Base-by-base conservation (phyloP, 2,329 filamentous ascomycete genomes). In the Trichoderma sp. region DNA sequence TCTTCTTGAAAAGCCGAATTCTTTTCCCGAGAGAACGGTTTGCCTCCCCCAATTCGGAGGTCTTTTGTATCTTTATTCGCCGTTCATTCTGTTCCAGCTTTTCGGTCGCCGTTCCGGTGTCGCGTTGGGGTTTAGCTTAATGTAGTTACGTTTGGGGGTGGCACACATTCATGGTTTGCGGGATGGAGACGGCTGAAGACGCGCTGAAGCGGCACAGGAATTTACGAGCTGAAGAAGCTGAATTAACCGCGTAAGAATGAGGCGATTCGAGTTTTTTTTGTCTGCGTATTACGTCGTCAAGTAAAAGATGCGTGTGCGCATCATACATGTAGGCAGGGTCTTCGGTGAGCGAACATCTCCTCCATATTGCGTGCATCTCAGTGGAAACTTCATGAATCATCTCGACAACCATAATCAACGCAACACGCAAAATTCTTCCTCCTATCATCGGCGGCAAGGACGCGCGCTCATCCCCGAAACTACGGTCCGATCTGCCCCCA, bases 201-300 rank as follows among this genome's bases (percentile, higher is more conserved):
- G 61, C 17, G 23, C 26, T 63, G 20, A 30, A 30, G 32, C 9
- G n/a, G 15, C 23, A 47, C 13, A 34, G 62, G 39, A 53, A 64
- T 32, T 32, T 32, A 50, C 26, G 43, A 65, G 62, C 62, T 65
- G 62, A 64, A 65, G n/a, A 50, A 65, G 62, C 62, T 65, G 39
- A 64, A 65, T 12, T 57, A 26, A 26, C 4, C 11, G 20, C 3
- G 39, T 53, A 53, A 23, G 5, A 23, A 53, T 53, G 47, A 13
- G n/a, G 47, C 11, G 20, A 53, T 20, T 50, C 43, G 0, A 20
- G n/a, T n/a, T 20, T 50, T 47, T 20, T 12, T 20, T 6, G 43
- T n/a, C 17, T 17, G 17, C 34, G 13, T 15, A 39, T 43, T 43
- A 43, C 39, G 39, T 43, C 15, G 15, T 43, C 39, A 43, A 43